phyloP scores from a whole-genome alignment of 2,329 filamentous ascomycete species.

The Ceratocystis huliohia region DNA sequence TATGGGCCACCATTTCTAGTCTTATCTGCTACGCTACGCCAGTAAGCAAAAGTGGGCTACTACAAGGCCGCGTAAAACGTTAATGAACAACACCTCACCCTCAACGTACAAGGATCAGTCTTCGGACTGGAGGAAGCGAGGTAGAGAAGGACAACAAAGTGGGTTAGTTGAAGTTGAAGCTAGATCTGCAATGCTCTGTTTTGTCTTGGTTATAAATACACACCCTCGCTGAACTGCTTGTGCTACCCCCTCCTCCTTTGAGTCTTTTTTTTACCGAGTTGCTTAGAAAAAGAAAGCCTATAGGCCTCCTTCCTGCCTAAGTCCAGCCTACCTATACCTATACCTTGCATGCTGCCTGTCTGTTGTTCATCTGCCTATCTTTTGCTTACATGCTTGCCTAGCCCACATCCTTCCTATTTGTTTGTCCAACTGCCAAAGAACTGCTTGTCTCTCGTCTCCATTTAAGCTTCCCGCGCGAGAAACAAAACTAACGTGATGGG shows the following conservation, averaged over 20 bases:
- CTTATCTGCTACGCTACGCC: not conserved
- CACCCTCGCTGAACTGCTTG: not conserved
- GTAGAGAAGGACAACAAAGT: not conserved
- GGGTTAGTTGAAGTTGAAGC: too few species aligned
- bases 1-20: too few species aligned
- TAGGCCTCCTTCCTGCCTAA: too few species aligned
- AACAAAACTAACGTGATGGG: not conserved
- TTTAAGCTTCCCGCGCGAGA: not conserved
- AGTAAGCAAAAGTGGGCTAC: not conserved
- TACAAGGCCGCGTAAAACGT: too few species aligned
- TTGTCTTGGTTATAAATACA: not conserved
- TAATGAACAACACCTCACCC: too few species aligned
- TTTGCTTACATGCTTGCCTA: not conserved
- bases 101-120: not conserved
- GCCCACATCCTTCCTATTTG: not conserved
- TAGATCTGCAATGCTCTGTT: not conserved
- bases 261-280: not conserved
- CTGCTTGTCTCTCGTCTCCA: not conserved
- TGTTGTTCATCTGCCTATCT: not conserved
- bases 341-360: not conserved
- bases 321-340: too few species aligned
- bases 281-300: too few species aligned
- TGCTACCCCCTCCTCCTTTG: not conserved
- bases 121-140: not conserved
- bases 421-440: not conserved